phyloP scores from a whole-genome alignment of 768 basidiomycete species.

The Termitomyces sp. region DNA sequence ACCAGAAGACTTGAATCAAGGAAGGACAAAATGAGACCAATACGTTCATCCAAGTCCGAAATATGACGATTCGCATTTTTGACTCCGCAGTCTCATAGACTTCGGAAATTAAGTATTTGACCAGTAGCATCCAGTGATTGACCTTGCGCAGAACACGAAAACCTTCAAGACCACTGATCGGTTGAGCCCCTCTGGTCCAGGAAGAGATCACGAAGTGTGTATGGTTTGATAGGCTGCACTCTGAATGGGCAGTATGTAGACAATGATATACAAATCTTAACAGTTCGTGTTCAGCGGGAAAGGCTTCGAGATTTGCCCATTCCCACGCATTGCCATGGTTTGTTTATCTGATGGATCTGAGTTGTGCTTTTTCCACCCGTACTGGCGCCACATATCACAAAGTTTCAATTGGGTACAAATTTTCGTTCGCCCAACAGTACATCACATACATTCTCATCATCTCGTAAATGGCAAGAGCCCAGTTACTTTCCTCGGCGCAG shows the following conservation, averaged over 20 bases:
- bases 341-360: no score
- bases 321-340: no score
- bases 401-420: background rate
- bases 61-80: background rate
- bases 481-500: constrained; percentile 37
- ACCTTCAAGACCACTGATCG: background rate
- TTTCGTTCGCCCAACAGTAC: background rate
- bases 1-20: background rate
- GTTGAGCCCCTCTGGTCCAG: no score
- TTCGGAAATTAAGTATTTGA: constrained; percentile 13
- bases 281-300: no score
- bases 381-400: no score
- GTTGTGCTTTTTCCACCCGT: no score
- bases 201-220: no score
- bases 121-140: constrained; percentile 4
- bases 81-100: background rate
- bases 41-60: background rate
- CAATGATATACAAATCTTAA: no score
- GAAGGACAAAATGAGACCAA: background rate
- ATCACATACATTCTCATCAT: background rate
- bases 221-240: no score
- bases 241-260: no score
- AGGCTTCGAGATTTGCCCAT: no score
- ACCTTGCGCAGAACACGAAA: constrained; percentile 14
- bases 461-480: background rate